phyloP scores from a whole-genome alignment of 768 basidiomycete genomes.

The Leccinum subgranulosum region DNA sequence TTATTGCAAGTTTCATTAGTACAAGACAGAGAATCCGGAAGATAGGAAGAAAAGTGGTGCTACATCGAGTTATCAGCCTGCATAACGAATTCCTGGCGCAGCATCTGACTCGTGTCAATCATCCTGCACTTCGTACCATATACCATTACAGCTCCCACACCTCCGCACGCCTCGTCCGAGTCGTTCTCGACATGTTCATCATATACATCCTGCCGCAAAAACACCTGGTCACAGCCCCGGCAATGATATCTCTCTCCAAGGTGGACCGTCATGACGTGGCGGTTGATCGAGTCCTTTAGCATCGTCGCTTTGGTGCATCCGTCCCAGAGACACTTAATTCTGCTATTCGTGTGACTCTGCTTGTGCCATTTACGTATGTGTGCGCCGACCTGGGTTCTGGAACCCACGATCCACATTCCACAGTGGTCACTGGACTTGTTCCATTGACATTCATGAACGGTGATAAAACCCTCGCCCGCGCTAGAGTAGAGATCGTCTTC shows the following conservation, averaged over 20 bases:
- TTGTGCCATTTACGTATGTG: constrained; percentile 5
- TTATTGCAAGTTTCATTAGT: not conserved
- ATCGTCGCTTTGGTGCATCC: not conserved
- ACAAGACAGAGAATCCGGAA: not conserved
- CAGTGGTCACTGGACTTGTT: not conserved
- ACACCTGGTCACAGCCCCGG: not conserved
- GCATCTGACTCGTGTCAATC: not conserved
- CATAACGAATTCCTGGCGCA: not conserved
- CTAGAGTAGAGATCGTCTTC: not conserved
- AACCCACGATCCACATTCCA: constrained; percentile 3
- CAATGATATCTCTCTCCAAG: not conserved
- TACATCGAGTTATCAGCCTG: not conserved
- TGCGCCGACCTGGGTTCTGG: not conserved
- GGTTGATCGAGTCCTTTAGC: not conserved
- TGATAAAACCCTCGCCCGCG: not conserved
- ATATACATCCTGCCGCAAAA: constrained; percentile 5
- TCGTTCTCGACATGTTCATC: not conserved
- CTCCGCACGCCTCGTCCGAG: not conserved
- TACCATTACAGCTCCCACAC: not conserved
- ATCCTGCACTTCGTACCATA: not conserved
- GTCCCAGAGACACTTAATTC: not conserved
- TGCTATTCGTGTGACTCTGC: not conserved
- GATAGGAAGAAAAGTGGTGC: not conserved
- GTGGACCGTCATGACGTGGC: constrained; percentile 4
- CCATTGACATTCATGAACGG: constrained; percentile 4